Conservation (phyloP, 345 rosid genomes). For the Euphorbia peplus region DNA sequence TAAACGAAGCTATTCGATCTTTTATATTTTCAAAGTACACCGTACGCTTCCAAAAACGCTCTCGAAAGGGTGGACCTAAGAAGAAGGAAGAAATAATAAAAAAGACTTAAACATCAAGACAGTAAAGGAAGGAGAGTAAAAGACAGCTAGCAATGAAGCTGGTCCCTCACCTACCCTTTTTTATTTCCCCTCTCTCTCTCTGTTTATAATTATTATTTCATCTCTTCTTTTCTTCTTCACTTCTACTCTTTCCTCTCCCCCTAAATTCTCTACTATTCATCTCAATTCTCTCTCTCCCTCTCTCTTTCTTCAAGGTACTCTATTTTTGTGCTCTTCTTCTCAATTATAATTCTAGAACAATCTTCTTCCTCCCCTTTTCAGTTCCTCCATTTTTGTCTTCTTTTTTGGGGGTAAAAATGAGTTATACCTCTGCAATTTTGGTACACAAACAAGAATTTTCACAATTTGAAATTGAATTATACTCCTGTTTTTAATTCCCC, state of each 20-base stretch:
- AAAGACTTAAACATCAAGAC: slow-evolving; percentile 59
- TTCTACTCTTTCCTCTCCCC: background rate
- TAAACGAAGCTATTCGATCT: too few species aligned
- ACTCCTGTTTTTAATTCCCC: too few species aligned
- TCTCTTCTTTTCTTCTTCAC: slow-evolving; percentile 3
- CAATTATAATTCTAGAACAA: background rate
- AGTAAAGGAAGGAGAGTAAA: slow-evolving; percentile 31
- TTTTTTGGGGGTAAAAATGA: background rate
- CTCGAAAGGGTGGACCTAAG: too few species aligned
- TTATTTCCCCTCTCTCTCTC: slow-evolving; percentile 12
- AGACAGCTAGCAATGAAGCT: slow-evolving; percentile 74
- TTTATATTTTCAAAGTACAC: too few species aligned
- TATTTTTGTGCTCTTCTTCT: background rate
- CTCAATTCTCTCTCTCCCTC: background rate
- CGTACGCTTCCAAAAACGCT: too few species aligned
- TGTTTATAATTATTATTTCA: slow-evolving; percentile 7
- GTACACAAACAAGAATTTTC: too few species aligned
- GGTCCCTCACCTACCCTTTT: slow-evolving; percentile 50
- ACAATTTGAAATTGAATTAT: background rate
- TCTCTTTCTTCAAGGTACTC: background rate
- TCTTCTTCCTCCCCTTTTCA: too few species aligned
- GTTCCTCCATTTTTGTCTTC: background rate
- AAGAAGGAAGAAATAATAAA: slow-evolving; percentile 16
- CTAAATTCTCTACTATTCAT: background rate
- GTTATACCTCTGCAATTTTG: background rate